Conservation (phyloP, 1,284 basidiomycete genomes). For the Tetrapyrgos nigripes region DNA sequence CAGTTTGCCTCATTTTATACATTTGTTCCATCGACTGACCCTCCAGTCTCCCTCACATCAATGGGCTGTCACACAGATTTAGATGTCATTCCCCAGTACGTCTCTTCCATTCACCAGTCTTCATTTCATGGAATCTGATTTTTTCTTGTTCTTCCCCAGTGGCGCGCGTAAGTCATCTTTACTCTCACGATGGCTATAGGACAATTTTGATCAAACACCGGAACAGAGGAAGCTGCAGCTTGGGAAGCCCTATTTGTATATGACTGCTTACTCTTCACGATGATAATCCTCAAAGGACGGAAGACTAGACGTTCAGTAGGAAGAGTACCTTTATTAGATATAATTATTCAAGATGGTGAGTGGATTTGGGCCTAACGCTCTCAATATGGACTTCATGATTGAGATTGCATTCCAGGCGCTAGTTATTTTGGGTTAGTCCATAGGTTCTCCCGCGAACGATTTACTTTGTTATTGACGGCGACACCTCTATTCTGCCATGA, state of each 20-base stretch:
- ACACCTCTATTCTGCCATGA: background rate
- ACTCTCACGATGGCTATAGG: background rate
- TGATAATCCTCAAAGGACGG: constrained; percentile 9
- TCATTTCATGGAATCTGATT: background rate
- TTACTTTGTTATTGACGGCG: background rate
- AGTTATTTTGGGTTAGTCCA: constrained; percentile 16
- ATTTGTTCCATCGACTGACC: background rate
- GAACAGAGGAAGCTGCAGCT: constrained; percentile 9
- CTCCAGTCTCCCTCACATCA: constrained; percentile 7
- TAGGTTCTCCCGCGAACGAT: background rate
- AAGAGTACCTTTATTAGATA: constrained; percentile 3
- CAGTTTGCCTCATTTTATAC: constrained; percentile 13
- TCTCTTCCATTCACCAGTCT: background rate
- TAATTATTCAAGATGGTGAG: constrained; percentile 15
- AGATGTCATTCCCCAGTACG: constrained; percentile 1
- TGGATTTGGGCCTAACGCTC: background rate
- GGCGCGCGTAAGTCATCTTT: background rate
- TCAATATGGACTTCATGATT: background rate
- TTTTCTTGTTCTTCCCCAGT: background rate
- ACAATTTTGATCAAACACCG: background rate
- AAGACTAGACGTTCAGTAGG: constrained; percentile 4
- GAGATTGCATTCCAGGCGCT: background rate
- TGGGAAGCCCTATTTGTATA: constrained; percentile 17
- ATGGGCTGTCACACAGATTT: constrained; percentile 14
- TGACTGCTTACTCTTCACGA: constrained; percentile 9